Conservation (phyloP, 139 green algal genomes). For the Tetradesmus obliquus region DNA sequence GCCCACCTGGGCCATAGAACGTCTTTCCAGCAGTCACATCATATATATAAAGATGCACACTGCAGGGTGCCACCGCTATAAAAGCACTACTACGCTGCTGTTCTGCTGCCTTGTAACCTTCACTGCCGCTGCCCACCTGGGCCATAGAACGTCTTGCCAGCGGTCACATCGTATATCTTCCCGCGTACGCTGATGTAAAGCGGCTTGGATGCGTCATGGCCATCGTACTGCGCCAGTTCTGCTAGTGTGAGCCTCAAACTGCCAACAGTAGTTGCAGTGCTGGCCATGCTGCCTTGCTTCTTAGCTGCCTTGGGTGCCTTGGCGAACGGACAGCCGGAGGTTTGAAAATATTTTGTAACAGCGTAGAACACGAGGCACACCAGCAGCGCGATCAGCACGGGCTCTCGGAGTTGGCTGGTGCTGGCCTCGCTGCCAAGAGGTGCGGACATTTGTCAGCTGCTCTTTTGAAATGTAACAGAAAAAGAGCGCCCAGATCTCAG, state of each 20-base stretch:
- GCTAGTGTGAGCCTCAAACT: not conserved
- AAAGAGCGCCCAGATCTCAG: not conserved
- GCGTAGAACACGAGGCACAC: not conserved
- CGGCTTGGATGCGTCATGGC: conserved; percentile 19
- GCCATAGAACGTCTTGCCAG: conserved; percentile 27
- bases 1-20: conserved; percentile 39
- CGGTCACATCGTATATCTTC: conserved; percentile 36
- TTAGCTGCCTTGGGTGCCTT: not conserved
- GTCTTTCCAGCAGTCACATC: conserved; percentile 19
- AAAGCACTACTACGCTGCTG: too few relatives aligned
- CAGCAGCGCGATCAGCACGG: not conserved
- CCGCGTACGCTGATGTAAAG: conserved; percentile 22
- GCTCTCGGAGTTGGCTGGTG: not conserved
- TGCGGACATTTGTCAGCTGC: not conserved
- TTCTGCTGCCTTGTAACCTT: too few relatives aligned
- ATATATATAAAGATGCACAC: not conserved
- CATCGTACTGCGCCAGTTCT: conserved; percentile 23
- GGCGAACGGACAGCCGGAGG: not conserved
- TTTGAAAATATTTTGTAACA: not conserved
- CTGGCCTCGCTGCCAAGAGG: not conserved
- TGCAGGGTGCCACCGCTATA: too few relatives aligned
- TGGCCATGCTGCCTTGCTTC: not conserved
- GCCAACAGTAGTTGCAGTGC: not conserved
- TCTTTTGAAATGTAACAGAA: not conserved
- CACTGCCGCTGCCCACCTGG: not conserved